Base-by-base conservation (phyloP, 2,329 filamentous ascomycete genomes). In the Cyanodermella asteris region DNA sequence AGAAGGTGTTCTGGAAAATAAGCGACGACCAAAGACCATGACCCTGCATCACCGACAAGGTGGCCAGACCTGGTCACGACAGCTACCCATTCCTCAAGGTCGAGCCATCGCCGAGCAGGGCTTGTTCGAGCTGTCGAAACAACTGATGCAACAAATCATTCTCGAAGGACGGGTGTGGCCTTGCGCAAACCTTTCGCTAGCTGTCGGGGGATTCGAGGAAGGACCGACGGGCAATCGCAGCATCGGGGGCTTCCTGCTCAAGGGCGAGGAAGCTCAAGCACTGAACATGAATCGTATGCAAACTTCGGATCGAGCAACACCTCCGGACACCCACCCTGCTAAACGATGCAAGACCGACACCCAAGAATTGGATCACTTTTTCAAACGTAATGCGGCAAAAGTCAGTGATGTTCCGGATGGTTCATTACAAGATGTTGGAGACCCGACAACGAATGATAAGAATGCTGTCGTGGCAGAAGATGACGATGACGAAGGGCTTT, bases 171-270 rank as follows among this genome's bases (percentile, higher is more conserved):
- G 61, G 25, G 71, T 76, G 10, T 94, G 81, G 80, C 87, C 87
- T 5, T 94, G 87, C 43, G 59, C 69, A n/a, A 87, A 91, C 41
- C 56, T 97, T 6, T 87, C 77, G 29, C 51, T 94, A 22, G 82
- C 74, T 34, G 78, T 94, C 13, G 72, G 69, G n/a, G 82, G 80
- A 0, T 93, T 94, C 35, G 82, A 94, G 45, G 81, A 93, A 35
- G 76, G 78, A 3, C 55, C 84, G 29, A 67, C 61, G 20, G 74
- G 77, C 5, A 94, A 91, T 41, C 72, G 71, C 56, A 77, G 74
- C 17, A 94, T 97, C 36, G 72, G 74, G 22, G 61, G 65, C 1
- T 94, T 93, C 41, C 56, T 97, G n/a, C 55, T 91, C 14, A 72
- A 60, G 22, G 64, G 63, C 4, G 55, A 64, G 4, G 55, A 66